Evolutionary conservation across 2,329 filamentous ascomycete species (phyloP), one percentile per base, ranked within the genome.

Genomic region (Cordyceps cateniannulata): DNA sequence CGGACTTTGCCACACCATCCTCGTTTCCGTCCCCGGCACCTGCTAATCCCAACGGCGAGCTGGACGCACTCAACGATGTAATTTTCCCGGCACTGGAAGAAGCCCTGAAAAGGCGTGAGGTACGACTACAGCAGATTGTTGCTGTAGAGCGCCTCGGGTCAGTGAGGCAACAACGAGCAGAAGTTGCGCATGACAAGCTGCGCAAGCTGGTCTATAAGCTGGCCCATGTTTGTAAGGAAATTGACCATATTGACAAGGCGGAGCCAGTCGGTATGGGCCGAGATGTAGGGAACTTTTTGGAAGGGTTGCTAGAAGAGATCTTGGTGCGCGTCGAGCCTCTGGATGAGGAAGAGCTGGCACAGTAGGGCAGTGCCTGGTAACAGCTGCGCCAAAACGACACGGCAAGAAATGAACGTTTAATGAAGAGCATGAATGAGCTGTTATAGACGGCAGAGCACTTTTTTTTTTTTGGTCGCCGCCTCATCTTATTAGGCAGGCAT

Each of bases 261-360:
- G 89, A 91, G 66, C 91, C 92, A 6, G 91, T 98, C 12, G 91
- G 92, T 1, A 97, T 98, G 93, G 93, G 92, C 0, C 87, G 91
- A 49, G 93, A 93, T 27, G 92, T 96, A 2, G 86, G 87, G 49
- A 91, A 90, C 1, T 96, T 98, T 67, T 75, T 98, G 8, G 95
- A 99, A 73, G 93, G 93, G 0, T 84, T 98, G 64, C 77, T 99
- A 38, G 95, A 99, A 73, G 95, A 99, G 78, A 88, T 99, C 25
- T 77, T 99, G 24, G 92, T 97, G 40, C 79, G 95, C 60, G 91
- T 98, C 16, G 93, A 98, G 76, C 90, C 93, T 4, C 80, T 92
- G 63, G 90, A 95, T 68, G 90, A 91, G 66, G 84, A 85, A n/a
- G 84, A 85, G 64, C 24, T 45, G 45, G 40, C 67, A 61, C 66